Evolutionary conservation across 139 green algal genomes (phyloP).

Genomic region (Prasinococcaceae sp.): DNA sequence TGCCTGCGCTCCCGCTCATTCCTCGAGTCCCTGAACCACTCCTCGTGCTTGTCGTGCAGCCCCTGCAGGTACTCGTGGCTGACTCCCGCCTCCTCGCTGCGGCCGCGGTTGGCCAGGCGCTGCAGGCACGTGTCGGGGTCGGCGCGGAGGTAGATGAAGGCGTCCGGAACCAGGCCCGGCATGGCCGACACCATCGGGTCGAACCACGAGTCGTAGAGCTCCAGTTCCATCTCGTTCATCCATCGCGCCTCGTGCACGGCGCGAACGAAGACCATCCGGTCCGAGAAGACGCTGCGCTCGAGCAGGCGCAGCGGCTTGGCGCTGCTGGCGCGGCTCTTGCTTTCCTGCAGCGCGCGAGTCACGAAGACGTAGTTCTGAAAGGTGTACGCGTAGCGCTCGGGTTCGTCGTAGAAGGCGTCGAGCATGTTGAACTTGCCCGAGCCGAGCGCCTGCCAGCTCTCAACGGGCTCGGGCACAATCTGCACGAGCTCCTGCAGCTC

Average conservation of each 20-base stretch:
- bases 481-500: constrained; percentile 42
- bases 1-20: not conserved
- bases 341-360: constrained; percentile 47
- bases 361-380: constrained; percentile 98
- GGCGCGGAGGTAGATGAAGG: constrained; percentile 84
- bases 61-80: constrained; percentile 60
- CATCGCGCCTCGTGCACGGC: constrained; percentile 60
- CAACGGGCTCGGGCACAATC: constrained; percentile 85
- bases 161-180: constrained; percentile 66
- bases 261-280: constrained; percentile 94
- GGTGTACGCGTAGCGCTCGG: constrained; percentile 73
- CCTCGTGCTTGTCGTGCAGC: constrained; percentile 81
- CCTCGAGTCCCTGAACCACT: constrained; percentile 53
- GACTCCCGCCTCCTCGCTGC: constrained; percentile 26
- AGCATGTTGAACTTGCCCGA: constrained; percentile 59
- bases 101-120: constrained; percentile 34
- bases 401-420: constrained; percentile 79
- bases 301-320: constrained; percentile 54
- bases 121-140: constrained; percentile 53
- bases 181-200: constrained; percentile 24
- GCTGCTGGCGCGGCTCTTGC: not conserved
- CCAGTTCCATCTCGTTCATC: constrained; percentile 75
- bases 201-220: constrained; percentile 70
- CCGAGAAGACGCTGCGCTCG: constrained; percentile 88
- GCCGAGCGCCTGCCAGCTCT: constrained; percentile 71